Percentiles rank a stretch among this genome's conserved stretches.
phyloP scores from a whole-genome alignment of 2,329 filamentous ascomycete species.

The Cadophora malorum region DNA sequence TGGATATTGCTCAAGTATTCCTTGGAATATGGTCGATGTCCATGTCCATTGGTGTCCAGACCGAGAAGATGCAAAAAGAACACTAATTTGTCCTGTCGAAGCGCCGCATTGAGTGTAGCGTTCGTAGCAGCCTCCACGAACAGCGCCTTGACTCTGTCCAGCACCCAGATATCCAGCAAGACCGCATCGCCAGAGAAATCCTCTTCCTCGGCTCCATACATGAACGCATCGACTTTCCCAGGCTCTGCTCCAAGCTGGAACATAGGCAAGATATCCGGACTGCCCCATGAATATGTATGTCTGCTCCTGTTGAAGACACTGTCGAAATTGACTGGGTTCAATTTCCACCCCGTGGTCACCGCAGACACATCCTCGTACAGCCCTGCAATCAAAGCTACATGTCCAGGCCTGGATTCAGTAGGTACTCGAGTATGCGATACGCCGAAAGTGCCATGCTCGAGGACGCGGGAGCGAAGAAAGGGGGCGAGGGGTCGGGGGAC shows the following conservation, averaged over 20 bases:
- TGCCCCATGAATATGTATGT: constrained; percentile 99
- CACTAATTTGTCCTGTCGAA: constrained; percentile 85
- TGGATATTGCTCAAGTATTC: constrained; percentile 96
- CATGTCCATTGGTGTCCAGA: constrained; percentile 88
- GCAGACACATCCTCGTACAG: constrained; percentile 98
- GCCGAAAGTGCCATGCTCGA: constrained; percentile 92
- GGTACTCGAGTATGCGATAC: constrained; percentile 97
- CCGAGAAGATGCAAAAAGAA: constrained; percentile 96
- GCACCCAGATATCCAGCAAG: constrained; percentile 90
- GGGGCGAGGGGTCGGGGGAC: constrained; percentile 83
- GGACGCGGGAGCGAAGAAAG: constrained; percentile 86
- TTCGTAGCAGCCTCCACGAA: constrained; percentile 84
- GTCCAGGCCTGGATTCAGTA: constrained; percentile 93
- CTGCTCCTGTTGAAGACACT: constrained; percentile 97
- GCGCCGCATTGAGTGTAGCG: constrained; percentile 70
- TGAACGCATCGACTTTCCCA: constrained; percentile 85
- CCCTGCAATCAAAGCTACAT: constrained; percentile 95
- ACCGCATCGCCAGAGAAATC: constrained; percentile 87
- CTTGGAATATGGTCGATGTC: constrained; percentile 87
- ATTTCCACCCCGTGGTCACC: constrained; percentile 96
- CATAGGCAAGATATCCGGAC: constrained; percentile 96
- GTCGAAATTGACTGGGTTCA: constrained; percentile 98
- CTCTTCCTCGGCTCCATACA: constrained; percentile 83
- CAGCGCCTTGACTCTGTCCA: constrained; percentile 87
- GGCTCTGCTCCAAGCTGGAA: constrained; percentile 92